phyloP scores from a whole-genome alignment of 345 rosid species.

The Sonneratia caseolaris region DNA sequence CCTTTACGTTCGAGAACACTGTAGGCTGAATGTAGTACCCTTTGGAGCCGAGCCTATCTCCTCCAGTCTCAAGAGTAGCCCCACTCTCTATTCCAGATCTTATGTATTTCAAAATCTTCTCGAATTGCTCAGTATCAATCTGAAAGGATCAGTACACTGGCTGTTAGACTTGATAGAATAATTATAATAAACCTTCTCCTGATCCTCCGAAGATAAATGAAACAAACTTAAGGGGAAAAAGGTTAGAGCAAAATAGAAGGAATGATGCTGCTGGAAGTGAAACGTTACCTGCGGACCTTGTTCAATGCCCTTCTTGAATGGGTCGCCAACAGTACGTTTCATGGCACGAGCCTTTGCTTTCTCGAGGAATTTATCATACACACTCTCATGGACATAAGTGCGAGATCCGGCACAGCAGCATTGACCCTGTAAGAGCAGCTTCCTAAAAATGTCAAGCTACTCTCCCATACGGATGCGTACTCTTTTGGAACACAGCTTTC shows the following conservation, averaged over 20 bases:
- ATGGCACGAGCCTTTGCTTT: slow-evolving; percentile 73
- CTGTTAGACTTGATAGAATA: background rate
- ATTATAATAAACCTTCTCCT: too few species aligned
- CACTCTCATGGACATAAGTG: slow-evolving; percentile 73
- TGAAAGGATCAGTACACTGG: slow-evolving; percentile 8
- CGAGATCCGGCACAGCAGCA: slow-evolving; percentile 97
- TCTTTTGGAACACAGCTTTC: background rate
- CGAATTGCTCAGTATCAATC: slow-evolving; percentile 68
- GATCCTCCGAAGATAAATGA: too few species aligned
- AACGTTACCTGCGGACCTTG: slow-evolving; percentile 92
- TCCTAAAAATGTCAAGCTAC: background rate
- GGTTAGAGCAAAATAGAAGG: background rate
- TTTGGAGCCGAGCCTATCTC: slow-evolving; percentile 54
- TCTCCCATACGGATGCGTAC: background rate
- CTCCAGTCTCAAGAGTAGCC: slow-evolving; percentile 88
- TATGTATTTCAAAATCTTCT: slow-evolving; percentile 61
- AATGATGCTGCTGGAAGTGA: background rate
- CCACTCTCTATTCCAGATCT: slow-evolving; percentile 69
- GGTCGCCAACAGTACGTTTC: slow-evolving; percentile 74
- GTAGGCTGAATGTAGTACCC: slow-evolving; percentile 90
- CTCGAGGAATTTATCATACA: slow-evolving; percentile 78
- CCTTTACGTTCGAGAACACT: slow-evolving; percentile 86
- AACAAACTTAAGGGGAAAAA: too few species aligned
- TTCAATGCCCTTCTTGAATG: slow-evolving; percentile 68
- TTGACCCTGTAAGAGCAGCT: slow-evolving; percentile 55